Evolutionary conservation across 805 yeast genomes (phyloP).

Genomic region (Isabelozyma rhagii): DNA sequence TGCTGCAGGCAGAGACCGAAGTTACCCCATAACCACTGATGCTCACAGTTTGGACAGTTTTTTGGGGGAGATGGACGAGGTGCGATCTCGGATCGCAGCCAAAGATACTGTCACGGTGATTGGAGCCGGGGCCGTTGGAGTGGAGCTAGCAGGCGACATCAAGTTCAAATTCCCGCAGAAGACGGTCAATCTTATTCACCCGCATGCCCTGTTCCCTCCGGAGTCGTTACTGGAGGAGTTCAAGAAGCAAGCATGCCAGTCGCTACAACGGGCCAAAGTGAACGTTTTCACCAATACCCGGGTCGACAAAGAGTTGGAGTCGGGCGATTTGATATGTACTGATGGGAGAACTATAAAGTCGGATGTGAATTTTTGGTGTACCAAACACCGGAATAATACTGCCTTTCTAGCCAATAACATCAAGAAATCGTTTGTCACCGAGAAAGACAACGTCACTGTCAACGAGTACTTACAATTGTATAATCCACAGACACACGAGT

Average conservation of each 20-base stretch:
- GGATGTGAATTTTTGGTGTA: slow-evolving; percentile 35
- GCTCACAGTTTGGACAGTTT: slow-evolving; percentile 35
- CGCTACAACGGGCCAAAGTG: slow-evolving; percentile 26
- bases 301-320: slow-evolving; percentile 21
- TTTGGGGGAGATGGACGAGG: slow-evolving; percentile 40
- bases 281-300: slow-evolving; percentile 27
- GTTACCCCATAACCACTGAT: slow-evolving; percentile 55
- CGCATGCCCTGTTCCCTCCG: slow-evolving; percentile 34
- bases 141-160: slow-evolving; percentile 41
- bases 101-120: slow-evolving; percentile 40
- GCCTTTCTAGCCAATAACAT: slow-evolving; percentile 19
- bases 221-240: slow-evolving; percentile 33
- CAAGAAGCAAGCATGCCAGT: slow-evolving; percentile 20
- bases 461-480: slow-evolving; percentile 35
- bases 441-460: slow-evolving; percentile 26
- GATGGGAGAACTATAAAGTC: slow-evolving; percentile 24
- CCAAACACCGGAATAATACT: slow-evolving; percentile 30
- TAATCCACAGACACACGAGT: slow-evolving; percentile 10
- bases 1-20: slow-evolving; percentile 50
- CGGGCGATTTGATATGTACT: slow-evolving; percentile 25
- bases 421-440: slow-evolving; percentile 19
- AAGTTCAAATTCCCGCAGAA: slow-evolving; percentile 29
- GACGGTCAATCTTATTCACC: slow-evolving; percentile 36
- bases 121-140: slow-evolving; percentile 45
- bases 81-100: slow-evolving; percentile 24